Base-by-base conservation (phyloP, 129 eudicot species). In the sunflower (Helianthus annuus) region DNA sequence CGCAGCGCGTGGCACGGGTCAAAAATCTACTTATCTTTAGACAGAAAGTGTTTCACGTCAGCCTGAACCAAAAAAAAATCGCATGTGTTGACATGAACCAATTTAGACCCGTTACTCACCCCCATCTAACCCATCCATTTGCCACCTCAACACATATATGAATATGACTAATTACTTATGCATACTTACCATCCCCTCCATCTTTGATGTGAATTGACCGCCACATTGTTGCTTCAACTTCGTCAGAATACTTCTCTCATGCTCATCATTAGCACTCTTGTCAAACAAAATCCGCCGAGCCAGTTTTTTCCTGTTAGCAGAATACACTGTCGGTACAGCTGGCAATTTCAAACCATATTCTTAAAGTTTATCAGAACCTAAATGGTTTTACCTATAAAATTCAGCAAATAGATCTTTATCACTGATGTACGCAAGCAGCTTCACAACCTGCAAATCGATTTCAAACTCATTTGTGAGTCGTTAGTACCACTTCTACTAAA, bases 181-280 rank as follows among this genome's bases (percentile, higher is more conserved):
- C 22, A 60, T 12, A 15, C 80, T 80, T 69, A 88, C 97, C 97
- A 91, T 91, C 48, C 95, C 95, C 82, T 91, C 95, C 97, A 91
- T 91, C 82, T 91, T 91, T 59, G 97, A 91, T 10, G 97, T 91
- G 49, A 88, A 91, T 16, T 88, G 97, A 75, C 91, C 95, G 2
- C 97, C 97, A 79, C 92, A 88, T n/a, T 91, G 97, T 76, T 91
- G 97, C 81, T 88, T 91, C 83, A 91, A 70, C 72, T 88, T 91
- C 39, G 92, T 85, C 57, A 91, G 73, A 57, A 91, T 85, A 88
- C 95, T 91, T 82, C 97, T 85, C 81, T 91, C 92, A 63, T 88
- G 95, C 74, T 88, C 97, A 80, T 91, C 92, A 68, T 91, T 87
- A 40, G 97, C 97, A 83, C 97, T 91, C 79, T 88, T 88, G 74